phyloP scores from a whole-genome alignment of 1,139 yeast species.

The Protomyces pachydermus region DNA sequence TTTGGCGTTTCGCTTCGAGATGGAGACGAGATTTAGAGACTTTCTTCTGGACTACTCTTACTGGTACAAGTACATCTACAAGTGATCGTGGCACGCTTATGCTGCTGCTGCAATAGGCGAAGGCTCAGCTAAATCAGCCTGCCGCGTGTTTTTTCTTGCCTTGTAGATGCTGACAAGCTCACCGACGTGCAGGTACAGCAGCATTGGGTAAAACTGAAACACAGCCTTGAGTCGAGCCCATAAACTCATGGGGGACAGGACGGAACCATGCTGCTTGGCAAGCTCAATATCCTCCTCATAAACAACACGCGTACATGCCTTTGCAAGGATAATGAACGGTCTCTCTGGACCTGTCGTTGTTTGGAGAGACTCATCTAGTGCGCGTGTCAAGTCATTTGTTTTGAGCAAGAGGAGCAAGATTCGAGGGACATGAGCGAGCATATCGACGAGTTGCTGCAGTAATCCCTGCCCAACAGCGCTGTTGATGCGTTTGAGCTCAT shows the following conservation, averaged over 20 bases:
- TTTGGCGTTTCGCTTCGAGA: no score
- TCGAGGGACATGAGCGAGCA: slow-evolving; percentile 75
- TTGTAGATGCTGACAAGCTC: slow-evolving; percentile 2
- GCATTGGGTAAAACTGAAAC: slow-evolving; percentile 14
- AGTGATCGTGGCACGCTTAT: background rate
- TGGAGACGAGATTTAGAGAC: no score
- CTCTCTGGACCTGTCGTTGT: slow-evolving; percentile 85
- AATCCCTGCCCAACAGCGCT: slow-evolving; percentile 57
- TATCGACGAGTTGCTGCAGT: slow-evolving; percentile 69
- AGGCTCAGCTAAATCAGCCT: no score
- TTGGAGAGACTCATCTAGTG: slow-evolving; percentile 73
- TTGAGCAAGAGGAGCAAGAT: slow-evolving; percentile 78
- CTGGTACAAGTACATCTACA: no score
- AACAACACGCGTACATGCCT: slow-evolving; percentile 78
- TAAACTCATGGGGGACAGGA: background rate
- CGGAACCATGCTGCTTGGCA: background rate
- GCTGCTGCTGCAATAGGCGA: background rate
- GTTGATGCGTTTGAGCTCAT: slow-evolving; percentile 64
- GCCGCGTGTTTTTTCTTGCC: background rate
- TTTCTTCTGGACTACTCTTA: no score
- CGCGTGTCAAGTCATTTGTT: slow-evolving; percentile 89
- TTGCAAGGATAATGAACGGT: slow-evolving; percentile 82
- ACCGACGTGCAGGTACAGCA: slow-evolving; percentile 10
- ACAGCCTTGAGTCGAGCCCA: slow-evolving; percentile 11
- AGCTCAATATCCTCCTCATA: slow-evolving; percentile 49